Conservation (phyloP, 2,329 filamentous ascomycete species). For the Fonsecaea pedrosoi region DNA sequence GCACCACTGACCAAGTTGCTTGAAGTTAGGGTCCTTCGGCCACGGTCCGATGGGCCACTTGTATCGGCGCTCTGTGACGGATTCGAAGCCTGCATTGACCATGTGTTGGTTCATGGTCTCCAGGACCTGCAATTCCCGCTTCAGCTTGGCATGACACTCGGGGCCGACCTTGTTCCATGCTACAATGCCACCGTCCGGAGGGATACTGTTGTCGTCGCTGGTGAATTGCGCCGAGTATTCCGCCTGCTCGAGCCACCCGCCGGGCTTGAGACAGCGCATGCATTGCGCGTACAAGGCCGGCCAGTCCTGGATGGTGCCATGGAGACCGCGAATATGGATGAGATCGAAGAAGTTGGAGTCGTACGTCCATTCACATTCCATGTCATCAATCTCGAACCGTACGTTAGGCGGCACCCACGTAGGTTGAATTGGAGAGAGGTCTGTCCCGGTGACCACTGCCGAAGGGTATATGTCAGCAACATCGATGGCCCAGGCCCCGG, state of each 20-base stretch:
- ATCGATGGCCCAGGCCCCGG: constrained; percentile 32
- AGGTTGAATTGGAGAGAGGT: constrained; percentile 42
- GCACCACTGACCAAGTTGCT: constrained; percentile 43
- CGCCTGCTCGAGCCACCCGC: constrained; percentile 51
- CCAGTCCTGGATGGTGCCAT: constrained; percentile 65
- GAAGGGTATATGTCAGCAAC: constrained; percentile 46
- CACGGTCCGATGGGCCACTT: constrained; percentile 45
- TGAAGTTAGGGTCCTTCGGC: constrained; percentile 42
- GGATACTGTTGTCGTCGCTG: constrained; percentile 48
- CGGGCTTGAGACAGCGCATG: constrained; percentile 45
- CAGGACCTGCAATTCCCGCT: constrained; percentile 44
- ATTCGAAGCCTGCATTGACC: constrained; percentile 43
- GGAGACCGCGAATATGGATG: constrained; percentile 64
- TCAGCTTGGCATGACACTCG: constrained; percentile 43
- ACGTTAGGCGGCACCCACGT: constrained; percentile 61
- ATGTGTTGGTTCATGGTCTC: constrained; percentile 40
- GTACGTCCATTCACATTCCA: constrained; percentile 64
- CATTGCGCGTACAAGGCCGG: constrained; percentile 41
- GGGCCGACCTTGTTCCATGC: constrained; percentile 42
- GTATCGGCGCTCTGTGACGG: constrained; percentile 42
- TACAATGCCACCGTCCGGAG: constrained; percentile 44
- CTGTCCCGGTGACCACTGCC: constrained; percentile 38
- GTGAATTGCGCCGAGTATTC: constrained; percentile 32
- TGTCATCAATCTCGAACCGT: constrained; percentile 64
- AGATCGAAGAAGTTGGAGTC: constrained; percentile 64